A percentile compares a stretch with the other conserved stretches of the same genome.
Conservation (phyloP, 768 basidiomycete genomes). For the Termitomyces sp. region DNA sequence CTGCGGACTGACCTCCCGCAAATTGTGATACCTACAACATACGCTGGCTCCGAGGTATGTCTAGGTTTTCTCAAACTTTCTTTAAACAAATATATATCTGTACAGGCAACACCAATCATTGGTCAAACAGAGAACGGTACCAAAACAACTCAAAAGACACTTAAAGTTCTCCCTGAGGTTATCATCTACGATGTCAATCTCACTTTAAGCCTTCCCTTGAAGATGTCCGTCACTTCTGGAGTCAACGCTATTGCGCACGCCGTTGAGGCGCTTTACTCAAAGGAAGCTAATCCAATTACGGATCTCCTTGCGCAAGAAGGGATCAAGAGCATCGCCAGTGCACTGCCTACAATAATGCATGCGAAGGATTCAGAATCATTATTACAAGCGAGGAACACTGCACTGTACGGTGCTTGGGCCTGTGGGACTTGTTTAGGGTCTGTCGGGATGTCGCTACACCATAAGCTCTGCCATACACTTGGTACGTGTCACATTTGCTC, state of each 20-base stretch:
- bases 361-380: constrained; percentile 15
- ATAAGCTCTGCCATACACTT: constrained; percentile 35
- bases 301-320: constrained; percentile 32
- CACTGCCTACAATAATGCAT: constrained; percentile 25
- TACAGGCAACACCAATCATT: constrained; percentile 30
- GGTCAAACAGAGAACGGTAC: constrained; percentile 34
- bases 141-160: constrained; percentile 33
- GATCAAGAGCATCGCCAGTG: constrained; percentile 23
- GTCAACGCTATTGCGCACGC: constrained; percentile 39
- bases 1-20: constrained; percentile 33
- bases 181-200: constrained; percentile 37
- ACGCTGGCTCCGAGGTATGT: constrained; percentile 32
- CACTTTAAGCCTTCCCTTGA: constrained; percentile 28
- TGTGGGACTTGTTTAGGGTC: constrained; percentile 29
- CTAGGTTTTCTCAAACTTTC: neutral
- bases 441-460: constrained; percentile 33
- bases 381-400: constrained; percentile 27
- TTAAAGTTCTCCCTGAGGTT: constrained; percentile 32
- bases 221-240: constrained; percentile 30
- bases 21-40: constrained; percentile 34
- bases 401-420: constrained; percentile 33
- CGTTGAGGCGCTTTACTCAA: constrained; percentile 35
- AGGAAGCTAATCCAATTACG: constrained; percentile 31
- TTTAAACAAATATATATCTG: neutral
- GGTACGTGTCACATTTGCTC: constrained; percentile 22